Percentiles rank a stretch among this genome's conserved stretches.
Conservation (phyloP, 768 basidiomycete genomes). For the Dioszegia crocea region DNA sequence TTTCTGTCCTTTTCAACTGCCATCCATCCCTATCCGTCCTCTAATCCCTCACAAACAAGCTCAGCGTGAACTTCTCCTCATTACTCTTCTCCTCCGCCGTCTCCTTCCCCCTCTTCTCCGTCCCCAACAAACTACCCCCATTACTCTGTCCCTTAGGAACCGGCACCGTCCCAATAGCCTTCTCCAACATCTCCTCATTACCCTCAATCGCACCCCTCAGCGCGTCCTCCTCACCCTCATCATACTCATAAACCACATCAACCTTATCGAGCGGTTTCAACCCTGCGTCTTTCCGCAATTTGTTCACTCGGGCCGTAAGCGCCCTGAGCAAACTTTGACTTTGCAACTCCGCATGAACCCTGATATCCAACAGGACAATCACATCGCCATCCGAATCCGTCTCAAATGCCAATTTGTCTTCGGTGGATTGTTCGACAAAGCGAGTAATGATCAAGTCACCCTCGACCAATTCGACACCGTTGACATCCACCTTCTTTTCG, state of each 20-base stretch:
- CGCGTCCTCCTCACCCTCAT: constrained; percentile 59
- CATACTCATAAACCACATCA: constrained; percentile 76
- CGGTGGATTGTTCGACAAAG: constrained; percentile 70
- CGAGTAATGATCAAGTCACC: constrained; percentile 92
- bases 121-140: constrained; percentile 59
- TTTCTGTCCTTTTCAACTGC: background rate
- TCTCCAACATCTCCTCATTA: constrained; percentile 66
- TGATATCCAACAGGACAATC: constrained; percentile 85
- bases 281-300: constrained; percentile 90
- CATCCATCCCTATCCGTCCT: background rate
- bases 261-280: constrained; percentile 93
- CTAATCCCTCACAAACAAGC: constrained; percentile 17
- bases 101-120: constrained; percentile 60
- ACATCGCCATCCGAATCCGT: constrained; percentile 81
- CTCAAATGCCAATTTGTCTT: constrained; percentile 59
- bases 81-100: constrained; percentile 22
- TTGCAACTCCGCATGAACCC: constrained; percentile 77
- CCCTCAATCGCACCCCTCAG: constrained; percentile 55
- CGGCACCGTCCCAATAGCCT: constrained; percentile 71
- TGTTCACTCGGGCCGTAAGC: constrained; percentile 87
- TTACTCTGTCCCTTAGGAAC: constrained; percentile 58
- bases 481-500: constrained; percentile 74
- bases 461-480: constrained; percentile 78
- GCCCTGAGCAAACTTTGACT: constrained; percentile 85
- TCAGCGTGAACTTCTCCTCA: constrained; percentile 33